These are phyloP conservation scores for Candida pseudoglaebosa DNA, from an alignment of 805 yeast genomes.

Conservation along the genomic window DNA sequence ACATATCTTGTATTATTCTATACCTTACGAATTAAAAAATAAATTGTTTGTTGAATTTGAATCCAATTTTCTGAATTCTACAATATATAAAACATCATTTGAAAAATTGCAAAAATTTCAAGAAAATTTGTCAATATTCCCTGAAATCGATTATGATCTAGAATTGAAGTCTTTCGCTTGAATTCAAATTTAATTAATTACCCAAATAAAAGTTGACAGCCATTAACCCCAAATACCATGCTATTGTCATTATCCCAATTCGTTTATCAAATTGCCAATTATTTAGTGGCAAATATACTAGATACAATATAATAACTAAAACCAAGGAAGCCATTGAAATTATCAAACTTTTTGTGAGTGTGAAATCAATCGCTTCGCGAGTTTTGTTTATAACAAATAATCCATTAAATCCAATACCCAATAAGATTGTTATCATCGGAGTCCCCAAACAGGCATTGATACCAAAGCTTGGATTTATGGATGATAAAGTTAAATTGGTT, in stretches of 20 bases:
- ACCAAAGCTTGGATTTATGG: constrained; percentile 35
- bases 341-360: constrained; percentile 19
- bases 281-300: constrained; percentile 27
- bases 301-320: constrained; percentile 17
- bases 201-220: constrained; percentile 15
- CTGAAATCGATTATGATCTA: constrained; percentile 1
- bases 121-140: not conserved
- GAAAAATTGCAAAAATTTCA: constrained; percentile 5
- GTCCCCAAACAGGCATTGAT: constrained; percentile 54
- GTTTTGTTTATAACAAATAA: constrained; percentile 19
- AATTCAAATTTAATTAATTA: not conserved
- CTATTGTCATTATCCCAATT: constrained; percentile 22
- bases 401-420: constrained; percentile 51
- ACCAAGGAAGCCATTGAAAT: constrained; percentile 24
- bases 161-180: not conserved
- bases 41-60: constrained; percentile 23
- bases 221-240: constrained; percentile 20
- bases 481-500: constrained; percentile 46
- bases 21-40: constrained; percentile 14
- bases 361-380: constrained; percentile 13
- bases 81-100: constrained; percentile 8
- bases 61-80: constrained; percentile 9
- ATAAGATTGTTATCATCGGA: constrained; percentile 43
- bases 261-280: constrained; percentile 30
- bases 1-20: constrained; percentile 24